These are phyloP conservation scores for Kalmusia sp. DNA, from an alignment of 2,329 filamentous ascomycete species.

Conservation along the genomic window DNA sequence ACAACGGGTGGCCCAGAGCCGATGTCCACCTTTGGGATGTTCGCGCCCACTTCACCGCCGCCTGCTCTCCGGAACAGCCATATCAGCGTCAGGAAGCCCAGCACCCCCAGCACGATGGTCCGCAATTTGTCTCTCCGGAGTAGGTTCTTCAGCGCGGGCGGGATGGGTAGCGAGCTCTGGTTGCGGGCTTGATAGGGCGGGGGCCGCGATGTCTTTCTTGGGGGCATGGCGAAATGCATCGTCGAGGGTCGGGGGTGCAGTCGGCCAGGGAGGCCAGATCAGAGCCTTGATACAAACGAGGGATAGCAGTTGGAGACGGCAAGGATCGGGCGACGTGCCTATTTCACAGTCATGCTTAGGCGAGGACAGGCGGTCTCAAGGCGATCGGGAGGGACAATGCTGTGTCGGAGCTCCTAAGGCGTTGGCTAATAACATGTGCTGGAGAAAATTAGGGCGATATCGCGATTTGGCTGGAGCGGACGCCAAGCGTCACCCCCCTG, in stretches of 20 bases:
- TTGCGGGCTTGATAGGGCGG: constrained; percentile 72
- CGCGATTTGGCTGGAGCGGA: background rate
- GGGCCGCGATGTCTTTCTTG: constrained; percentile 81
- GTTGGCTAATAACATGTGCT: constrained; percentile 8
- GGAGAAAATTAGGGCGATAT: constrained; percentile 12
- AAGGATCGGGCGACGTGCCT: constrained; percentile 1
- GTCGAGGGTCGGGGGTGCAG: constrained; percentile 46
- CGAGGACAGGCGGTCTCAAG: background rate
- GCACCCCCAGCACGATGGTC: constrained; percentile 60
- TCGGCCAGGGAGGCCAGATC: constrained; percentile 26
- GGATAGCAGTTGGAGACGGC: constrained; percentile 26
- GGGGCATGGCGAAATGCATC: constrained; percentile 89
- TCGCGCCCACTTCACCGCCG: constrained; percentile 19
- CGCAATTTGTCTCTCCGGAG: constrained; percentile 68
- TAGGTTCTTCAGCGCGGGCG: constrained; percentile 55
- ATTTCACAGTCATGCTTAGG: constrained; percentile 21
- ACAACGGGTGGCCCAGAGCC: constrained; percentile 66
- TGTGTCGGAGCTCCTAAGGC: background rate
- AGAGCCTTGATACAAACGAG: constrained; percentile 24
- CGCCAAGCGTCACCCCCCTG: constrained; percentile 11
- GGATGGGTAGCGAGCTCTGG: constrained; percentile 46
- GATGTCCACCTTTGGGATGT: constrained; percentile 43
- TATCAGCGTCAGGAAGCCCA: constrained; percentile 60
- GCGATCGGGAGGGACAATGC: background rate
- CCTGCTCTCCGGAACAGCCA: constrained; percentile 46